Conservation (phyloP, 2,329 filamentous ascomycete genomes). For the Diaporthe vexans region DNA sequence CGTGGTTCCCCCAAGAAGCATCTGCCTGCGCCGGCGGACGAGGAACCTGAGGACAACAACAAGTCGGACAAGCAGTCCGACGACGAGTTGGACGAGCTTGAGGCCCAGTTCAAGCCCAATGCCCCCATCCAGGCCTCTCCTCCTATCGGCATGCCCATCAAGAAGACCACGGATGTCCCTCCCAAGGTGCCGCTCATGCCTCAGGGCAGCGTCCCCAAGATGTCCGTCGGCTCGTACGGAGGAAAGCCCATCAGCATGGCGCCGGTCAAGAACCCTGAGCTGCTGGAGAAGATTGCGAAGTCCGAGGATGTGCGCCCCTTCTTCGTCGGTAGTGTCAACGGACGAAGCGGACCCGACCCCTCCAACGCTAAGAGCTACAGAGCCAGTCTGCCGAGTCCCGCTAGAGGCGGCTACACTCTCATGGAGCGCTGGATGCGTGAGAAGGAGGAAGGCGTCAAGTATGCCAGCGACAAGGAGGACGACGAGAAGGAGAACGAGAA, state of each 20-base stretch:
- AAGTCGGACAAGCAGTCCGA: conserved; percentile 19
- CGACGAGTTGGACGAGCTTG: not conserved
- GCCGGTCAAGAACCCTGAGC: conserved; percentile 36
- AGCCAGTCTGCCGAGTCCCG: conserved; percentile 45
- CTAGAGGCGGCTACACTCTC: conserved; percentile 49
- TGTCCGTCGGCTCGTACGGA: conserved; percentile 56
- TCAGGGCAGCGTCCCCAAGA: conserved; percentile 38
- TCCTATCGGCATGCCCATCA: conserved; percentile 23
- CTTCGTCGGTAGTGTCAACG: conserved; percentile 59
- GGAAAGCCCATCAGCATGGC: conserved; percentile 52
- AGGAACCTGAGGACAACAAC: conserved; percentile 14
- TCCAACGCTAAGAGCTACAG: conserved; percentile 49
- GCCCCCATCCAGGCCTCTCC: conserved; percentile 30
- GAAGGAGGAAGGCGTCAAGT: conserved; percentile 33
- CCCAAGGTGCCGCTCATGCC: conserved; percentile 33
- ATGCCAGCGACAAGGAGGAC: conserved; percentile 39
- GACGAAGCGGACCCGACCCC: conserved; percentile 48
- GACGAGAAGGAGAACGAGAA: conserved; percentile 1
- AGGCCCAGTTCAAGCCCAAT: conserved; percentile 15
- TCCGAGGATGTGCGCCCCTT: conserved; percentile 53
- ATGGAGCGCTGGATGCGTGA: conserved; percentile 47
- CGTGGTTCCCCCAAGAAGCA: conserved; percentile 31
- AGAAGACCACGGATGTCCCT: conserved; percentile 25
- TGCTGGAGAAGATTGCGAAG: conserved; percentile 51
- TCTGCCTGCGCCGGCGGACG: conserved; percentile 18